Evolutionary conservation across 768 basidiomycete genomes (phyloP), one percentile per base, ranked within the genome.

Genomic region (Daedaleopsis nitida): DNA sequence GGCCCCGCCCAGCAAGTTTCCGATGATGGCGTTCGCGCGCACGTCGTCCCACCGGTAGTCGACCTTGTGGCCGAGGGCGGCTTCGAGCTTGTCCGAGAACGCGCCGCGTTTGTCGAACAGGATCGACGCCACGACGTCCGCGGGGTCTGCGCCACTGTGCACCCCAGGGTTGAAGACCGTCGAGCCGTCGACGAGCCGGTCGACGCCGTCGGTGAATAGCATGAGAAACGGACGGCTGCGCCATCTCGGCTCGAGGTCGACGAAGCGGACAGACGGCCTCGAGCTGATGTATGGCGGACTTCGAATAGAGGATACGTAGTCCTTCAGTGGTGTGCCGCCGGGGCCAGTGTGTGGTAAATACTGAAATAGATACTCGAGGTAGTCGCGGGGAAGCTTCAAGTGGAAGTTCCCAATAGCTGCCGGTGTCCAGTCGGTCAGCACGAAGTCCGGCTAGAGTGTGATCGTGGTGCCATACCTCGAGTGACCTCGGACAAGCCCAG

Each of bases 161-260:
- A 4, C 19, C 14, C 50, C 32, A 3, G 24, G 27, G 27, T 32
- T 44, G 42, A 43, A 39, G 39, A 34, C 17, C 0, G 8, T 17
- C 3, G 38, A 35, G 42, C 42, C 42, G 16, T 52, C 19, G 16
- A 58, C 49, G 21, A 52, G 3, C 27, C 5, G 9, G 39, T 58
- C 50, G 3, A 58, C 50, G 10, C 57, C 57, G 3, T 52, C 49
- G 16, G 57, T 43, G 42, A 32, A 58, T 1, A 58, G 50, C 27
- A 58, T 9, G 35, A 58, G 39, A 11, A 43, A 21, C 6, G 39
- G 49, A 19, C 34, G 32, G 17, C 43, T 32, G 10, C 19, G 39
- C 50, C 57, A 35, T 16, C 38, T 32, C 9, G 49, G 49, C 12
- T 51, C 42, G 32, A 51, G 39, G 17, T 58, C 57, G 5, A 58